Evolutionary conservation across 1,284 basidiomycete genomes (phyloP).

Genomic region (Cerioporus squamosus): DNA sequence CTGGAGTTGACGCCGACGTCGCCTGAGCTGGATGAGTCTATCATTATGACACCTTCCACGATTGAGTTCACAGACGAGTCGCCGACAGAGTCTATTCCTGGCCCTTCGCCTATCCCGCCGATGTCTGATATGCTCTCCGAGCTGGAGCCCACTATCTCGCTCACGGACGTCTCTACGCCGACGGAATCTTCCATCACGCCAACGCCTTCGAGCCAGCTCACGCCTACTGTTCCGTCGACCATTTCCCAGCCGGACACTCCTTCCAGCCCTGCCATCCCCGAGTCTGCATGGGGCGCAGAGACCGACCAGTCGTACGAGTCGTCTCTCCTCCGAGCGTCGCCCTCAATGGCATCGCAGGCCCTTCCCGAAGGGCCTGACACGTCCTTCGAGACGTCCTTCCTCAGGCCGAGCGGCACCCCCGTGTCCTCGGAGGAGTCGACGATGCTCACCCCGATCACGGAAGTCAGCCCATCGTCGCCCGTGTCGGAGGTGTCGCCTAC

Average conservation of each 20-base stretch:
- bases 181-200: conserved; percentile 43
- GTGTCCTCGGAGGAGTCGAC: conserved; percentile 37
- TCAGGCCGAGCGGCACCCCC: conserved; percentile 42
- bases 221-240: conserved; percentile 34
- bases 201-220: conserved; percentile 37
- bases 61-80: conserved; percentile 3
- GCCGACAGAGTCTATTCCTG: conserved; percentile 24
- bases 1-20: conserved; percentile 13
- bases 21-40: conserved; percentile 1
- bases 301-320: conserved; percentile 73
- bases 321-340: conserved; percentile 66
- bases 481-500: conserved; percentile 27
- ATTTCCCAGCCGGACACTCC: conserved; percentile 26
- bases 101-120: conserved; percentile 31
- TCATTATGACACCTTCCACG: conserved; percentile 13
- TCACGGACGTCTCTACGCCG: conserved; percentile 31
- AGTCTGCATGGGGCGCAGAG: conserved; percentile 59
- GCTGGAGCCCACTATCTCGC: conserved; percentile 20
- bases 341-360: conserved; percentile 60
- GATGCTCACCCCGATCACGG: conserved; percentile 38
- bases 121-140: conserved; percentile 18
- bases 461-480: conserved; percentile 37
- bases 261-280: conserved; percentile 43
- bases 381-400: conserved; percentile 60
- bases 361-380: conserved; percentile 60